Evolutionary conservation across 192 early-diverging fungal genomes (phyloP), one percentile per base, ranked within the genome.

Genomic region (Lobulomyces angularis): DNA sequence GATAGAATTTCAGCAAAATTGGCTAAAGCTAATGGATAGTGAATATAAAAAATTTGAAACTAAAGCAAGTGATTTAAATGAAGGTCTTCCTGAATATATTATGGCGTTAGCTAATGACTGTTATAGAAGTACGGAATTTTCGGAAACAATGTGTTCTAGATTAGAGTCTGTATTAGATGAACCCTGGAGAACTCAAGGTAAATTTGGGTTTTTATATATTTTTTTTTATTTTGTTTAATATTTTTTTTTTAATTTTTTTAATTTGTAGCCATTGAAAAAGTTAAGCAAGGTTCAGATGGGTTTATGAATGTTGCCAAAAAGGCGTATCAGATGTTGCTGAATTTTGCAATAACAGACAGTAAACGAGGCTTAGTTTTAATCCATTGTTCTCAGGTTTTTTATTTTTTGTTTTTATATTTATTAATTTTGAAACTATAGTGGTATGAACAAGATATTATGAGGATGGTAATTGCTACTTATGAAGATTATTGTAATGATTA

Each of bases 91-190:
- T 2, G 95, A 98, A 46, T 98, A 98, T 56, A 79, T 87, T 0
- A 85, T 92, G 63, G 92, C 95, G 1, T 71, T 95, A 12, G 87
- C 86, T 7, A 98, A 98, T 58, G 95, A 98, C 67, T 84, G 79
- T 52, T 71, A 91, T 58, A 77, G 84, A 35, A 83, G 77, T 39
- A 84, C 87, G 8, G 90, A 95, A 46, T 92, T 90, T 62, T 76
- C 90, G 0, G 90, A 95, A 39, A 67, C 69, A 12, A 79, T 95
- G 22, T 36, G 71, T 3, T 41, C 48, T 16, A 62, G 82, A 32
- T 55, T 62, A 37, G 68, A 76, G 39, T 27, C 21, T 24, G 29
- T 66, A 35, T 46, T 58, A 26, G 65, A 73, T 26, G 55, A 46
- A 5, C 33, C 41, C 11, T 58, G 53, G 35, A 48, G 39, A 19